Evolutionary conservation across 2,329 filamentous ascomycete species (phyloP), one percentile per base, ranked within the genome.

Genomic region (Trichoderma guizhouense): DNA sequence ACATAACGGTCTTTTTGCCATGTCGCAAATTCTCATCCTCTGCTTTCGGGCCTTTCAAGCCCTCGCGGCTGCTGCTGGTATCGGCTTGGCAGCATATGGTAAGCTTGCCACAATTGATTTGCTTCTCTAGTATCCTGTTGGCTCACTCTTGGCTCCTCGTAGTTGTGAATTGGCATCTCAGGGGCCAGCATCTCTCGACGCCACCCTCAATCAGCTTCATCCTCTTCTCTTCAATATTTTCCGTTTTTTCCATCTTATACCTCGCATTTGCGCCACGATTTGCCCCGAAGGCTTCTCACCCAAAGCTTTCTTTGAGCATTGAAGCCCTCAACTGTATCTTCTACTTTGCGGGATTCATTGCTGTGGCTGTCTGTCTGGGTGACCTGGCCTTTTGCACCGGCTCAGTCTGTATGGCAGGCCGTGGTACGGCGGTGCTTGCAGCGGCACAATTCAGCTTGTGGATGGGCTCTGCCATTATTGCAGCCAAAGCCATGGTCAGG

Each of bases 141-240:
- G 24, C 24, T 39, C 6, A 39, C 55, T 18, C 4, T 7, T 51
- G 18, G 6, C 7, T 5, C 14, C 9, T 26, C 39, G 15, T 70
- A 91, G 89, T 91, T 71, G 83, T 86, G 74, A 83, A 90, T 79
- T 90, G 87, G 86, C 90, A 89, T 79, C 84, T 86, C 78, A 82
- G 80, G 72, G 82, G 88, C 76, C 91, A 87, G 76, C 82, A 85
- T 74, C 84, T 84, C 4, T 75, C 83, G 21, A 84, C 88, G n/a
- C 89, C 89, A 0, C 81, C 84, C 4, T 84, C 88, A 73, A 80
- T 91, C 79, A 87, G 85, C 81, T 90, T 89, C 78, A 79, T 90
- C 73, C 80, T 90, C 76, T 87, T 88, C 76, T 82, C 82, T 30
- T 85, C 87, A 2, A 74, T 87, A 57, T 85, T 87, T 76, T 87